Base-by-base conservation (phyloP, 768 basidiomycete species). In the Boletus edulis region DNA sequence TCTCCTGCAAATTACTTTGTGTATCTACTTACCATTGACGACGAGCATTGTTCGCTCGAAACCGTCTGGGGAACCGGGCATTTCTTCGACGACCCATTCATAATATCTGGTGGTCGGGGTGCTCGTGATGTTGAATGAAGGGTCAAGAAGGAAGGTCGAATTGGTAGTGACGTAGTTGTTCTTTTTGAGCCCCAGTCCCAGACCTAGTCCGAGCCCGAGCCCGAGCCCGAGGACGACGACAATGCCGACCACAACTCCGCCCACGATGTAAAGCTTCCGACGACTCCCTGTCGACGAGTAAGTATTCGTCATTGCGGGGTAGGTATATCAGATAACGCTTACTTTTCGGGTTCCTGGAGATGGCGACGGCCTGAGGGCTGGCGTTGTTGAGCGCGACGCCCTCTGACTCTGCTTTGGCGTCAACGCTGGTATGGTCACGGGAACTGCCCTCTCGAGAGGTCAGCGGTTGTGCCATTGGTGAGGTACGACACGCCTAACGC, bases 31-130 rank as follows among this genome's bases (percentile, higher is more conserved):
- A 70, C 78, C 75, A 31, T 81, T 81, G 27, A 81, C 78, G 45
- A 79, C 78, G 5, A 79, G 65, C 76, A 80, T 77, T 1, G 62
- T 62, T 42, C 74, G 71, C 43, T 72, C 59, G 34, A 74, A 66
- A 40, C 75, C 79, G 56, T 79, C 76, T 1, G 76, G 77, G 1
- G 77, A 66, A 2, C 75, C 73, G 4, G 55, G 55, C n/a, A 72
- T 63, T 55, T 73, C 63, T 13, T 71, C 67, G 9, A 81, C 62
- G n/a, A 71, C 70, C 70, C 78, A 81, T 42, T 73, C 72, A 49
- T 72, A 78, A 32, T 67, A 67, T n/a, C 80, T 70, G 15, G 76
- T 78, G 55, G 69, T 73, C 13, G 78, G 64, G 1, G 67, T 57
- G 24, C 52, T 60, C 11, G 63, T 60, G 49, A 68, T 37, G 14